Conservation (phyloP, 805 yeast species). For the Candida easanensis region DNA sequence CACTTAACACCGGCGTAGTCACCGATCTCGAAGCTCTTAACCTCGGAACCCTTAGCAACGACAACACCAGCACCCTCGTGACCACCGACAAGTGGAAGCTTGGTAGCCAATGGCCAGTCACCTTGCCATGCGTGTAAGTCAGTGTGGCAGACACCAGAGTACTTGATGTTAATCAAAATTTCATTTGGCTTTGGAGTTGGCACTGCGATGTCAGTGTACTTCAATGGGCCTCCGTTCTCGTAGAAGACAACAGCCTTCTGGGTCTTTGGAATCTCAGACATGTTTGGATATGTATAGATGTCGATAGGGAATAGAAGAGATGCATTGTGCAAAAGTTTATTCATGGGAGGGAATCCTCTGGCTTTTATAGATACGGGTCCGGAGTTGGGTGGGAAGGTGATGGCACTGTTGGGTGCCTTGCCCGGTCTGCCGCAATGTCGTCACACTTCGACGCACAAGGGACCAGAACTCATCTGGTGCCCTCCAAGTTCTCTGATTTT, state of each 20-base stretch:
- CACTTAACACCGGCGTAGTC: slow-evolving; percentile 68
- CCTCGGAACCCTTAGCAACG: slow-evolving; percentile 59
- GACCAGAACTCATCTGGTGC: too few relatives aligned
- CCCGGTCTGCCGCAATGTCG: too few relatives aligned
- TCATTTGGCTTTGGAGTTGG: slow-evolving; percentile 57
- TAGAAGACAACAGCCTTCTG: slow-evolving; percentile 53
- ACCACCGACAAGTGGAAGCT: slow-evolving; percentile 67
- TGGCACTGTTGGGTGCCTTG: too few relatives aligned
- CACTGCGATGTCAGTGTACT: slow-evolving; percentile 50
- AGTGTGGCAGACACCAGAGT: slow-evolving; percentile 68
- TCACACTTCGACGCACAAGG: too few relatives aligned
- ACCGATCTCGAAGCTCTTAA: slow-evolving; percentile 58
- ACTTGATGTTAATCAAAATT: slow-evolving; percentile 52
- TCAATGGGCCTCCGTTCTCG: slow-evolving; percentile 44
- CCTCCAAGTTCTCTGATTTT: too few relatives aligned
- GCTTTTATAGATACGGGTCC: too few relatives aligned
- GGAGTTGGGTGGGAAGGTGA: too few relatives aligned
- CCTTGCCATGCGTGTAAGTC: slow-evolving; percentile 59
- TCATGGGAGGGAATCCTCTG: too few relatives aligned
- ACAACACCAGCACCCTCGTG: slow-evolving; percentile 76
- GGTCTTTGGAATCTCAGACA: slow-evolving; percentile 35
- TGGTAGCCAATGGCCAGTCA: slow-evolving; percentile 58
- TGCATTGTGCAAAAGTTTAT: too few relatives aligned
- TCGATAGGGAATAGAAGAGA: not conserved
- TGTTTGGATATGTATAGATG: not conserved